Evolutionary conservation across 176 grass and related monocot genomes (phyloP).

Genomic region (Oryza meridionalis): DNA sequence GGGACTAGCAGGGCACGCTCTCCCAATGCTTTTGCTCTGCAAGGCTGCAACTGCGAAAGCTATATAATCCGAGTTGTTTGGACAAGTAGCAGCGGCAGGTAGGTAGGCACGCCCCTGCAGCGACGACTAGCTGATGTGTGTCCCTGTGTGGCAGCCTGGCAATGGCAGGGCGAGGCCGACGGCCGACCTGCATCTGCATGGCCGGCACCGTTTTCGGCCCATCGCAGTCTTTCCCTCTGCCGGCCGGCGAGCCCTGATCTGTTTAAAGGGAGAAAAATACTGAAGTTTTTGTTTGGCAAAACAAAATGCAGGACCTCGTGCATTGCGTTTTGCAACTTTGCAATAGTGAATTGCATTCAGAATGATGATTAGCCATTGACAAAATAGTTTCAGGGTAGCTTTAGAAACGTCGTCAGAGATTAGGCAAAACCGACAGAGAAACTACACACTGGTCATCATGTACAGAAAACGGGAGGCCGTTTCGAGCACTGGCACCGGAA

Average conservation of each 20-base stretch:
- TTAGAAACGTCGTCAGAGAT: no score
- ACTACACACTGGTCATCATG: no score
- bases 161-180: neutral
- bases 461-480: no score
- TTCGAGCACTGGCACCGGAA: neutral
- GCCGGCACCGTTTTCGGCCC: neutral
- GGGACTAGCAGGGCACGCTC: neutral
- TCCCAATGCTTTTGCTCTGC: neutral
- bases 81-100: neutral
- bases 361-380: no score
- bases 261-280: no score
- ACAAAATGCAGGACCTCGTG: neutral
- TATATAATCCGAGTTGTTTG: conserved; percentile 29
- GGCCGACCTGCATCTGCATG: neutral
- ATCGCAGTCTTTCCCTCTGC: neutral
- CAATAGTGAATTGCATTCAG: neutral
- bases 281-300: neutral
- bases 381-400: no score
- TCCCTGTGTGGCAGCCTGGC: neutral
- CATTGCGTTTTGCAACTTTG: neutral
- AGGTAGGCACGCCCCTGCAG: neutral
- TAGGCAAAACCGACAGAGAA: no score
- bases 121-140: neutral
- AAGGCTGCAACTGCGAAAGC: neutral
- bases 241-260: neutral